Base-by-base conservation (phyloP, 2,329 filamentous ascomycete genomes). In the Cladosporium austrohemisphaericum region DNA sequence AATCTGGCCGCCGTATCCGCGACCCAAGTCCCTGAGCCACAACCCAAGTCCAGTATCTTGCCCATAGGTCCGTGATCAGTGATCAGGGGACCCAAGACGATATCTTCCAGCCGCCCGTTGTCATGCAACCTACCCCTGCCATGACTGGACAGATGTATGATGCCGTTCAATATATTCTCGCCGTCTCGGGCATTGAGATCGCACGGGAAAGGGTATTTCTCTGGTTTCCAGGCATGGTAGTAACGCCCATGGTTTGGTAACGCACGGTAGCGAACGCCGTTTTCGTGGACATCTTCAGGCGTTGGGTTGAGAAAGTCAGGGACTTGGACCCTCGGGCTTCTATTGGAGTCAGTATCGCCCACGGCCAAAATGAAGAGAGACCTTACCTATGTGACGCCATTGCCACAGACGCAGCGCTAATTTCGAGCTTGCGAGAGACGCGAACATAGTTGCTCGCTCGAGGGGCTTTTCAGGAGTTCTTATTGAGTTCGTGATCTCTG, bases 1-100 rank as follows among this genome's bases (percentile, higher is more conserved):
- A 45, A 45, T 1, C 14, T 3, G 2, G 4, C 7, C n/a, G 86
- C 86, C 70, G 95, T 85, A 57, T 92, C 85, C 59, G 93, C 87
- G 32, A 86, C 81, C 92, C 92, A 97, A 53, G 94, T 91, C 32
- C 89, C 89, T 1, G 89, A 95, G n/a, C 91, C 92, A 55, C 86
- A 91, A 33, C 90, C 92, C 48, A 95, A 61, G 59, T 83, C 81
- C 49, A 83, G 71, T 52, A 83, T 77, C 25, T 23, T 40, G 1
- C 19, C 26, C 25, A 20, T n/a, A n/a, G n/a, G 28, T 16, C 32
- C 20, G 10, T 3, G 18, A 3, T 11, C 10, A 14, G 23, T 31
- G 11, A 20, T 22, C 10, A 46, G 22, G 14, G 36, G 45, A 19
- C 20, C 18, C 13, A 23, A 16, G 1, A 14, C 18, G 7, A 31